Conservation (phyloP, 352 stramenopile genomes). For the Aphanomyces invadans region DNA sequence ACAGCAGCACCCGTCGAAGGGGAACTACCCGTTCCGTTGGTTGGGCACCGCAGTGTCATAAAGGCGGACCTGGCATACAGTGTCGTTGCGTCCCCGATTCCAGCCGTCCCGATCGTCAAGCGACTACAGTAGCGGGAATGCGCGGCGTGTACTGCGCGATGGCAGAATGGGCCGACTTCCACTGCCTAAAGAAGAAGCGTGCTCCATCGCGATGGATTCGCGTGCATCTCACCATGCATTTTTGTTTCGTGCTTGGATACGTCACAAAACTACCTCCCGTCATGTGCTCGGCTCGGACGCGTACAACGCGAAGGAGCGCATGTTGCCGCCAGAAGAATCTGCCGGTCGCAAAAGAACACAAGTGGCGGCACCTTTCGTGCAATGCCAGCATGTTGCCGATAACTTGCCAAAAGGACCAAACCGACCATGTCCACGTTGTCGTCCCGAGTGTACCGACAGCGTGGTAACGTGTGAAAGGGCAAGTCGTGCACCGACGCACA, state of each 20-base stretch:
- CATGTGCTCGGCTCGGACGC: slow-evolving; percentile 60
- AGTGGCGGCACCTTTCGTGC: slow-evolving; percentile 62
- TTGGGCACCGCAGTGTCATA: slow-evolving; percentile 66
- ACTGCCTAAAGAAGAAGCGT: slow-evolving; percentile 62
- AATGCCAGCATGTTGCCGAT: slow-evolving; percentile 58
- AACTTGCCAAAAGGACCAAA: slow-evolving; percentile 31
- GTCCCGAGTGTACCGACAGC: slow-evolving; percentile 61
- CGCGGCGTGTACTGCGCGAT: slow-evolving; percentile 75
- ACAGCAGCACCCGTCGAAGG: slow-evolving; percentile 32
- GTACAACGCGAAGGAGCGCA: slow-evolving; percentile 51
- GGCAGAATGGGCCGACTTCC: slow-evolving; percentile 76
- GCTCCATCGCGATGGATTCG: neutral
- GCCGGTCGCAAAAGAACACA: slow-evolving; percentile 67
- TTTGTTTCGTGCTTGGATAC: slow-evolving; percentile 19
- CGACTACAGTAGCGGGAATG: slow-evolving; percentile 2
- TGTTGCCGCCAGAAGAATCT: slow-evolving; percentile 50
- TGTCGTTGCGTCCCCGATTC: slow-evolving; percentile 6
- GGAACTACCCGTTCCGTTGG: slow-evolving; percentile 32
- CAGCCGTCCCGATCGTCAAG: slow-evolving; percentile 16
- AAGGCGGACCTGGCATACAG: slow-evolving; percentile 35
- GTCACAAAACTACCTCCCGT: slow-evolving; percentile 81
- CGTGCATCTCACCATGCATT: no score
- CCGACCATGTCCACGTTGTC: slow-evolving; percentile 31
- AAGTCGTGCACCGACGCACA: slow-evolving; percentile 75
- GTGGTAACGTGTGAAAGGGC: slow-evolving; percentile 62